Evolutionary conservation across 495 filamentous ascomycete genomes (phyloP), one percentile per base, ranked within the genome.

Genomic region (Clohesyomyces aquaticus): DNA sequence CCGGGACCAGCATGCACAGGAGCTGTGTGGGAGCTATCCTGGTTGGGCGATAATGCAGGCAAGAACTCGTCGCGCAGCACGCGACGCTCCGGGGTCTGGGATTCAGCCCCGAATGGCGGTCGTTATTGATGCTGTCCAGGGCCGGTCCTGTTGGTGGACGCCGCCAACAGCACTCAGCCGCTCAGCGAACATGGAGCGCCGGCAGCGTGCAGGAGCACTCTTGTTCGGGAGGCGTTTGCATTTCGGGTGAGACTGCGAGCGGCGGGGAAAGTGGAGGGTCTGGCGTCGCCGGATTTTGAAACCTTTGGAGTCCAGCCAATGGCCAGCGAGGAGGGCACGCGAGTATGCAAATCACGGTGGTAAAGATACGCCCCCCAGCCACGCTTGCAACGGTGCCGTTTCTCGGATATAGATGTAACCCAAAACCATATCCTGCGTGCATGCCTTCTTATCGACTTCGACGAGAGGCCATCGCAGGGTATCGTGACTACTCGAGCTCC

Each of bases 341-440:
- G 18, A 6, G 23, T 22, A 10, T 29, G 21, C 25, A 57, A 19
- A 22, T 27, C 35, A 29, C 38, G 21, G 54, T 4, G 28, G 8
- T 29, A 19, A 6, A 22, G 57, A 60, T 60, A 60, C 50, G 57
- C 43, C 38, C 23, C 22, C n/a, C 28, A 45, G 59, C 54, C 53
- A 51, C 61, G 53, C 45, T 18, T 65, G 62, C 46, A 65, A 65
- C 62, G 62, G 54, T 60, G 42, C 59, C 46, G 42, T 18, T 50
- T 23, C 48, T 55, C 8, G 35, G 19, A 45, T 19, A 10, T 8
- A 38, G 46, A 65, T 65, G 62, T 65, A 65, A 65, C 62, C 3
- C 52, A 41, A n/a, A 45, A 54, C 55, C 42, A 46, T 35, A 49
- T 14, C 45, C 52, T 29, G 23, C 45, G 8, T 16, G 35, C 43